phyloP scores from a whole-genome alignment of 202 grass and related monocot genomes.

The Tripidium arundinaceum region DNA sequence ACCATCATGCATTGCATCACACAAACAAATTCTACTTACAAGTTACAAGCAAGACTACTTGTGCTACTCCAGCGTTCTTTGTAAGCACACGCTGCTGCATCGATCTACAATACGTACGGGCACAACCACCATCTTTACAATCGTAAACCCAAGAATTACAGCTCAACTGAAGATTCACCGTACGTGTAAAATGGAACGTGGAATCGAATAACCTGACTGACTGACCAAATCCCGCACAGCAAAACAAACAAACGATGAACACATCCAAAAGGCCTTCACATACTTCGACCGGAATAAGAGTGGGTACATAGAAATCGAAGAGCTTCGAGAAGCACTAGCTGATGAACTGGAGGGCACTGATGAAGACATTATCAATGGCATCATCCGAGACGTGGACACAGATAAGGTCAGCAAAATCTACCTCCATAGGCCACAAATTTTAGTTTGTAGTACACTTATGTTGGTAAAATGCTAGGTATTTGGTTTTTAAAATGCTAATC shows the following conservation, averaged over 20 bases:
- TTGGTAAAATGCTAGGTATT: neutral
- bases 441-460: neutral
- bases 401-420: constrained; percentile 60
- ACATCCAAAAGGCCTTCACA: constrained; percentile 74
- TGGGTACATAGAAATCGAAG: constrained; percentile 91
- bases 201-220: neutral
- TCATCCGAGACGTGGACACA: constrained; percentile 74
- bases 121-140: constrained; percentile 26
- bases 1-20: neutral
- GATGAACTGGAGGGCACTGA: constrained; percentile 64
- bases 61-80: neutral
- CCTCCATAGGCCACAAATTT: neutral
- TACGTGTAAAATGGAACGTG: neutral
- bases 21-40: neutral
- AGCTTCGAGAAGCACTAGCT: constrained; percentile 57
- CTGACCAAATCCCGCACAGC: no score
- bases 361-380: constrained; percentile 76
- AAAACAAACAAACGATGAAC: constrained; percentile 67
- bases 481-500: neutral
- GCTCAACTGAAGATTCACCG: neutral
- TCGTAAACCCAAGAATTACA: constrained; percentile 21
- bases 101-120: neutral
- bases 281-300: constrained; percentile 74
- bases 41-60: neutral
- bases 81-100: neutral